Base-by-base conservation (phyloP, 768 basidiomycete genomes). In the Paxillus rubicundulus region DNA sequence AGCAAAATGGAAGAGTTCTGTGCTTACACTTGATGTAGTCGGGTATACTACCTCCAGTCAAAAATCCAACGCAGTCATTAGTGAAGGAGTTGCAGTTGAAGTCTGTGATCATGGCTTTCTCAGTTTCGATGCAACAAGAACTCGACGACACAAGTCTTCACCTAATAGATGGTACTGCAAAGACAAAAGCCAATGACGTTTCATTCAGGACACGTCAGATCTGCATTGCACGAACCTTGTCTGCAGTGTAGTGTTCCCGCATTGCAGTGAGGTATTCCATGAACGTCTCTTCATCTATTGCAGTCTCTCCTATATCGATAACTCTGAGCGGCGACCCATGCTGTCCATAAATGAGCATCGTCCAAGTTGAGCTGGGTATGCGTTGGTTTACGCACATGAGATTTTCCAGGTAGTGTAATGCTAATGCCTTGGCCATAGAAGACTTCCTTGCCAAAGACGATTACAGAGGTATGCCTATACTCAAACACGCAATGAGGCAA, bases 71-170 rank as follows among this genome's bases (percentile, higher is more conserved):
- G 52, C 84, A 84, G 57, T 96, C 92, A 53, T 87, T 91, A 2
- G 92, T 94, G 59, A 98, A 98, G 2, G 90, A 88, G 68, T 98
- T 98, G 70, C 94, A 97, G 62, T 97, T 97, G 59, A 95, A 95
- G 39, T 96, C 92, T 87, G 56, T 47, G 10, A 17, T 38, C 10
- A 43, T 21, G 12, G 37, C n/a, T 21, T 39, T 27, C 16, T 54
- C 39, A 39, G 53, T 40, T 4, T 9, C 42, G 14, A 17, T 9
- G 17, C 10, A 18, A 14, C 8, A 10, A 14, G 8, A 7, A 40
- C 17, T 7, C 17, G 13, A 40, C 8, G 12, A 9, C 33, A 21
- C 3, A 17, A 13, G 20, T 43, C 6, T 46, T 68, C 64, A 88
- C 89, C 87, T 77, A 92, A 68, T n/a, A 92, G 75, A 67, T 93